Evolutionary conservation across 2,329 filamentous ascomycete genomes (phyloP).

Genomic region (Stromatinia cepivora): DNA sequence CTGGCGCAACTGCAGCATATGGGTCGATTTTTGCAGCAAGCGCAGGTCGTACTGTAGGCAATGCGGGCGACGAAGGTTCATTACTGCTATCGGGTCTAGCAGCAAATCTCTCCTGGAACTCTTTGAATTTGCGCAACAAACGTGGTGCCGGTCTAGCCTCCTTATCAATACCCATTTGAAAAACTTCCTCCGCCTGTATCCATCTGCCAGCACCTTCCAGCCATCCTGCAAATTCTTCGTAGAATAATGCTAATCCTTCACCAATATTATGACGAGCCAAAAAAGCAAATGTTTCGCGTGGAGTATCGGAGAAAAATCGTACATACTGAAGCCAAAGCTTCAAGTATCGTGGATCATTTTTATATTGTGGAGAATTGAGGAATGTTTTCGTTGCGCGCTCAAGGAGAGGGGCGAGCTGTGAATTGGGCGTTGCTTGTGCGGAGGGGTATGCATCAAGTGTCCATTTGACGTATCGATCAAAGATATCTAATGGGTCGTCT

Average conservation of each 20-base stretch:
- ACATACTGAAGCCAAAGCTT: conserved; percentile 96
- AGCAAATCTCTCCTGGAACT: conserved; percentile 82
- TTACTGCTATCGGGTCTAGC: conserved; percentile 59
- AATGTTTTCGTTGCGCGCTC: conserved; percentile 93
- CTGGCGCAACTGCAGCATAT: conserved; percentile 59
- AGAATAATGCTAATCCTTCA: conserved; percentile 84
- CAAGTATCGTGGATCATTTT: conserved; percentile 90
- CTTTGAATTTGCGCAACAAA: conserved; percentile 83
- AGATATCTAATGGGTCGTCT: conserved; percentile 93
- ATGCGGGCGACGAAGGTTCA: conserved; percentile 80
- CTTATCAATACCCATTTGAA: conserved; percentile 82
- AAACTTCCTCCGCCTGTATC: conserved; percentile 92
- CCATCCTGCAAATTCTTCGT: conserved; percentile 96
- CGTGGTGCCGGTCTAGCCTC: conserved; percentile 82
- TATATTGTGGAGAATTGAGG: conserved; percentile 81
- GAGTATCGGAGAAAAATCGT: conserved; percentile 86
- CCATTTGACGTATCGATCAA: conserved; percentile 96
- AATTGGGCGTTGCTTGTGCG: conserved; percentile 85
- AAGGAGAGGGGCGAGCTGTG: conserved; percentile 83
- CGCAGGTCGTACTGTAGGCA: conserved; percentile 79
- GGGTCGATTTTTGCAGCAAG: conserved; percentile 85
- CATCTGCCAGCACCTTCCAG: conserved; percentile 81
- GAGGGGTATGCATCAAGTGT: conserved; percentile 93
- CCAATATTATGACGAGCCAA: conserved; percentile 86
- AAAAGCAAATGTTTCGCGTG: conserved; percentile 89